Base-by-base conservation (phyloP, 1,139 yeast genomes). In the Meyerozyma athensensis region DNA sequence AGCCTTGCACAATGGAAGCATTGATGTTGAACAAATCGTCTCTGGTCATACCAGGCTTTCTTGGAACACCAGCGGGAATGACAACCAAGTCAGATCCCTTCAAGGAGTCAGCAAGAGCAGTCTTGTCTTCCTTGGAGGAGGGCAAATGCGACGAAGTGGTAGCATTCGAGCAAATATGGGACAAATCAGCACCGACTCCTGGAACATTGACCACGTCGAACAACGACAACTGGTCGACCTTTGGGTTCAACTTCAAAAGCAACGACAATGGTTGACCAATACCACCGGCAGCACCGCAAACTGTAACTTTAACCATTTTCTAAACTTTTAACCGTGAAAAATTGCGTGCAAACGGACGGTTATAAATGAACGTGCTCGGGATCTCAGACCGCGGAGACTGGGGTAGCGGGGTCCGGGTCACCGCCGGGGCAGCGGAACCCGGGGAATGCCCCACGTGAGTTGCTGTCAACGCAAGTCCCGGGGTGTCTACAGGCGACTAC, bases 41-140 rank as follows among this genome's bases (percentile, higher is more conserved):
- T 76, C 95, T 79, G 56, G 97, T 89, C 97, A 90, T 90, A 61
- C 97, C 97, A 49, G 97, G 97, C 75, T 92, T 92, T 76, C 98
- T 86, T 68, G 98, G 98, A 42, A 92, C 96, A 70, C 98, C 98
- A 42, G 98, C 98, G 55, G 98, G 97, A 64, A 92, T 90, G 52
- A 92, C 74, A 43, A 92, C 95, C 49, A 92, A 80, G 57, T 92
- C 94, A 37, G 96, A 74, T 48, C 79, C 92, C 48, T 79, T 74
- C 54, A 92, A 74, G 38, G 97, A 86, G 41, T 68, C 65, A 52
- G 79, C 77, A 57, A 92, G 75, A 38, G 95, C 97, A 42, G 72
- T 64, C 44, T 81, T 81, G 56, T 81, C 79, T 56, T 87, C 96
- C 53, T 58, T 68, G 34, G 72, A 67, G 7, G 68, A 55, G 48